Evolutionary conservation across 768 basidiomycete genomes (phyloP), one percentile per base, ranked within the genome.

Genomic region (Pseudohyphozyma bogoriensis): DNA sequence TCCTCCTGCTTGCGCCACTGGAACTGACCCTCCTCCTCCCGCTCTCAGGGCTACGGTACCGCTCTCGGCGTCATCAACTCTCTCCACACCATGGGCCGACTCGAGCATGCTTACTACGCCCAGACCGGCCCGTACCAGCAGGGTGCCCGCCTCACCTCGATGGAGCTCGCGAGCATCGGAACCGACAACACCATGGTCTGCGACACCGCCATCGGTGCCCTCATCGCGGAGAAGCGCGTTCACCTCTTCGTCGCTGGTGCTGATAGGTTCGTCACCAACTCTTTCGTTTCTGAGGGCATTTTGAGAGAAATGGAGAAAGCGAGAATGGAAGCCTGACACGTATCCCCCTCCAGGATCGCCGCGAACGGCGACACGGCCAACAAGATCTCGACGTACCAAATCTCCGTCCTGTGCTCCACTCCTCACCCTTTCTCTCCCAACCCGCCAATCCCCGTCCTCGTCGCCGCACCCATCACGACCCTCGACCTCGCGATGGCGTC

Each of bases 351-450:
- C 40, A 66, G 65, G 60, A 84, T 97, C 66, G 88, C 89, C 2
- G 80, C 77, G 71, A 96, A 97, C 69, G 93, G 93, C 6, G 93
- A 96, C 75, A 96, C 93, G 2, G 93, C 93, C 20, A 97, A 97
- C 79, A 97, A 97, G 78, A 86, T 96, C 71, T 91, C 91, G 52
- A 95, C 93, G 0, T 97, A 93, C 77, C 93, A 97, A 69, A 90
- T 92, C 22, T 90, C 93, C 8, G 88, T 93, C 26, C 78, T 95
- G 32, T 89, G 91, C 4, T 83, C 85, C 39, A 53, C 63, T 45
- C 66, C 66, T 2, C 66, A 67, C 59, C 66, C 66, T 1, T 66
- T 59, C 60, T 65, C 66, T 4, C 59, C 67, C 20, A 73, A 75
- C 56, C 81, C 88, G 31, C 90, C 92, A 74, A 79, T 81, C 12